Evolutionary conservation across 2,329 filamentous ascomycete species (phyloP).

Genomic region (Hortaea sp.): DNA sequence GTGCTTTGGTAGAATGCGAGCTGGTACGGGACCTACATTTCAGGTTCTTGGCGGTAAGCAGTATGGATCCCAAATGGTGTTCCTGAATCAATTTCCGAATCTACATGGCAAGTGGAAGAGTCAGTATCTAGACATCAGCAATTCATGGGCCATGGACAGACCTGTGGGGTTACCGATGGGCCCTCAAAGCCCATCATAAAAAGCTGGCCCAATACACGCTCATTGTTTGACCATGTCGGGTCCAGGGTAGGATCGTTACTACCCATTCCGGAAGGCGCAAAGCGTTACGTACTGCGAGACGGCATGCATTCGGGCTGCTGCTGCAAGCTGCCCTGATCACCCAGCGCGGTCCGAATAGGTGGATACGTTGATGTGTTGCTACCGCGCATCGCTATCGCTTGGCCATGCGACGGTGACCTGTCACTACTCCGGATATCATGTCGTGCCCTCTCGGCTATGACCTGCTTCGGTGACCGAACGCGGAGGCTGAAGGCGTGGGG

Average conservation of each 20-base stretch:
- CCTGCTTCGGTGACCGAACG: no score
- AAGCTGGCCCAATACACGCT: conserved; percentile 40
- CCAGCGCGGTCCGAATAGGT: neutral
- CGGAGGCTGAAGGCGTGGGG: no score
- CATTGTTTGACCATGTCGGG: conserved; percentile 59
- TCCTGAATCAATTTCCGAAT: conserved; percentile 71
- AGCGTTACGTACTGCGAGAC: neutral
- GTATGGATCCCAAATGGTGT: conserved; percentile 79
- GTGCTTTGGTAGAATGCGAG: neutral
- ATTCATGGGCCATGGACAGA: neutral
- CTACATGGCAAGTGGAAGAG: conserved; percentile 33
- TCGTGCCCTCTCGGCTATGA: no score
- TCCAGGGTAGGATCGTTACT: conserved; percentile 34
- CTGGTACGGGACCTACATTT: conserved; percentile 51
- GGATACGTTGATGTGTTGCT: neutral
- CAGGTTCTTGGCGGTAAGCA: conserved; percentile 74
- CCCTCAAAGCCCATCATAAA: conserved; percentile 71
- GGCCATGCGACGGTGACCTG: neutral
- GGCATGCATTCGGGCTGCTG: neutral
- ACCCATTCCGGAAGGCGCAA: conserved; percentile 46
- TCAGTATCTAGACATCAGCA: neutral
- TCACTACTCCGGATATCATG: no score
- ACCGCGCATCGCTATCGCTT: neutral
- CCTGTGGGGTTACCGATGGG: conserved; percentile 60
- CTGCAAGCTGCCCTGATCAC: neutral